Conservation (phyloP, 305 asterid genomes). For the Plantago coronopus region DNA sequence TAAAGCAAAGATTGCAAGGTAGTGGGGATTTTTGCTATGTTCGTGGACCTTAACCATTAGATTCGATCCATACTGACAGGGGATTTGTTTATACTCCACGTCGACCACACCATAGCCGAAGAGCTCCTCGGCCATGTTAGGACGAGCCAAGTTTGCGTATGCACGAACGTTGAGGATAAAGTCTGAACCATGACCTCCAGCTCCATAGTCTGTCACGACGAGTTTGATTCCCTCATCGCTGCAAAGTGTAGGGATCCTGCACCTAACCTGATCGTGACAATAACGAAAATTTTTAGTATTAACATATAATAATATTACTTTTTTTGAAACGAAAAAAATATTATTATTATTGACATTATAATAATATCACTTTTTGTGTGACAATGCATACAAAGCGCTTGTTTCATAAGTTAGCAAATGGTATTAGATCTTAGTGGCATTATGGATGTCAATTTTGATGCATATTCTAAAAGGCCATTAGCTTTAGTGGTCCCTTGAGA, state of each 20-base stretch:
- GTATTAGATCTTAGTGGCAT: no score
- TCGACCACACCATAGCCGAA: conserved; percentile 58
- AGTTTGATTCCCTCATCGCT: conserved; percentile 49
- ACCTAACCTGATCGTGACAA: conserved; percentile 39
- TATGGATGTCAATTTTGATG: no score
- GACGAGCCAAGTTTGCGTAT: conserved; percentile 50
- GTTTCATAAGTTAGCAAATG: no score
- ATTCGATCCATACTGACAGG: conserved; percentile 38
- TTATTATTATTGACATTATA: no score
- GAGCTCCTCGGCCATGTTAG: conserved; percentile 43
- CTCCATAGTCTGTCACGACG: conserved; percentile 68
- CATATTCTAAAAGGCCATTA: no score
- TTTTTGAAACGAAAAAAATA: no score
- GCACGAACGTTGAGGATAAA: conserved; percentile 52
- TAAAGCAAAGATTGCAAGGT: conserved; percentile 55
- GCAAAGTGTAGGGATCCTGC: conserved; percentile 55
- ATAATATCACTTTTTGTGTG: no score
- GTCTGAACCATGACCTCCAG: conserved; percentile 48
- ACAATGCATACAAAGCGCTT: no score
- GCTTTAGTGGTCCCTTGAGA: no score
- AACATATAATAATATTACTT: no score
- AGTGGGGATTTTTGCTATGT: conserved; percentile 40
- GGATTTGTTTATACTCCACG: conserved; percentile 43
- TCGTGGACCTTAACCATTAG: conserved; percentile 49
- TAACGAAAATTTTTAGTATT: no score